A percentile compares a stretch with the other conserved stretches of the same genome.
These are phyloP conservation scores for Backusella tuberculispora DNA, from an alignment of 192 early-diverging fungal genomes.

Conservation along the genomic window DNA sequence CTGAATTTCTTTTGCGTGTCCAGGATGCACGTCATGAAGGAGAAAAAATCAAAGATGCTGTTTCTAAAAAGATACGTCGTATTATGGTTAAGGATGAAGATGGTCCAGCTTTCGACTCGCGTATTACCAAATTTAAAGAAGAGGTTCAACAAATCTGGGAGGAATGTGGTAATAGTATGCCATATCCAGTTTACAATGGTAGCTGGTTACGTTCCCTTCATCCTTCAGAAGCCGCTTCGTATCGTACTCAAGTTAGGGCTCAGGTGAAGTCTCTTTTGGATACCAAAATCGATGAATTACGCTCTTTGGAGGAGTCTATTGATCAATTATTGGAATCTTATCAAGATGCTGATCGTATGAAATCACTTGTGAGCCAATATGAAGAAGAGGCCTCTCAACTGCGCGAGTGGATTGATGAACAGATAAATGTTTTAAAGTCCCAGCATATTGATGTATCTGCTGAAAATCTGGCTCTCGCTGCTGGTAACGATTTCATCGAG, in stretches of 20 bases:
- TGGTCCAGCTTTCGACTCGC: conserved; percentile 1
- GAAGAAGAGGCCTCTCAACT: conserved; percentile 22
- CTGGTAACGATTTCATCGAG: not conserved
- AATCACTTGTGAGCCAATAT: conserved; percentile 18
- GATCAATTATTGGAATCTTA: conserved; percentile 12
- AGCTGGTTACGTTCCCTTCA: not conserved
- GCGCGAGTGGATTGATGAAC: conserved; percentile 30
- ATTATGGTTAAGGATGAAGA: conserved; percentile 35
- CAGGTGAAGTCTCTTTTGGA: conserved; percentile 23
- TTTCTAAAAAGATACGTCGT: conserved; percentile 29
- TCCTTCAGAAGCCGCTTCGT: not conserved
- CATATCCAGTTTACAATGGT: conserved; percentile 25
- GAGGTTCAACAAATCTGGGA: conserved; percentile 22
- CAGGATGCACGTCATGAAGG: conserved; percentile 38
- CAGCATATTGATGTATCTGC: conserved; percentile 34
- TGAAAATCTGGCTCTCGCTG: not conserved
- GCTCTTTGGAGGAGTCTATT: conserved; percentile 16
- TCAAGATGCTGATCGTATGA: conserved; percentile 8
- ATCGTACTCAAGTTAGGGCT: conserved; percentile 16
- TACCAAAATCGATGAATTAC: conserved; percentile 17
- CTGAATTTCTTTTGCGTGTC: conserved; percentile 34
- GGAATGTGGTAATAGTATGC: conserved; percentile 30
- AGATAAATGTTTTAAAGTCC: conserved; percentile 13
- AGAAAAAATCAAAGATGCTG: conserved; percentile 33
- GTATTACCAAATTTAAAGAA: conserved; percentile 16